phyloP scores from a whole-genome alignment of 805 yeast genomes.

The Scheffersomyces coipomensis region DNA sequence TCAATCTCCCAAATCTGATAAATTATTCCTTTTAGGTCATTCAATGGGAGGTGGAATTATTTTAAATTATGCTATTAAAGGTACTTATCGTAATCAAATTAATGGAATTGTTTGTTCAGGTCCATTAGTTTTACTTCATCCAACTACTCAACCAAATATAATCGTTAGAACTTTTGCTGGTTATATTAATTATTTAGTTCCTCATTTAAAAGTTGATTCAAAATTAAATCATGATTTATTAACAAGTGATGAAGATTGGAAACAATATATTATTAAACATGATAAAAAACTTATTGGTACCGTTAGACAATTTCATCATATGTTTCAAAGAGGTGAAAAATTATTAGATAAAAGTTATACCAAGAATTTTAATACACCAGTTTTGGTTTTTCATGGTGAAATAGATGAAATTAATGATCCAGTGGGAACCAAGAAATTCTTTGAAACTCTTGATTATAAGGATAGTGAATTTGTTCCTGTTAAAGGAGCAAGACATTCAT shows the following conservation, averaged over 20 bases:
- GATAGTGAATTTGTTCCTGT: slow-evolving; percentile 27
- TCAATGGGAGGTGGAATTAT: slow-evolving; percentile 83
- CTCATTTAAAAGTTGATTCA: slow-evolving; percentile 54
- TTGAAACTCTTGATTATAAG: slow-evolving; percentile 26
- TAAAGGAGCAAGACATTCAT: slow-evolving; percentile 40
- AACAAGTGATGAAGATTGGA: slow-evolving; percentile 48
- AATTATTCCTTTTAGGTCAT: slow-evolving; percentile 60
- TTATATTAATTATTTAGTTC: slow-evolving; percentile 34
- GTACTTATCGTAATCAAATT: slow-evolving; percentile 47
- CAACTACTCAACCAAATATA: slow-evolving; percentile 55
- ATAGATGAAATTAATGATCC: slow-evolving; percentile 61
- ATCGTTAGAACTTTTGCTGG: slow-evolving; percentile 43
- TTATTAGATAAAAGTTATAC: slow-evolving; percentile 39
- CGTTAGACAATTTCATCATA: slow-evolving; percentile 62
- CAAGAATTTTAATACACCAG: slow-evolving; percentile 31
- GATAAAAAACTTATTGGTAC: slow-evolving; percentile 45
- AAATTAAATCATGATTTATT: slow-evolving; percentile 53
- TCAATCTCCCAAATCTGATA: slow-evolving; percentile 24
- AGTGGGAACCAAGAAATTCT: slow-evolving; percentile 44
- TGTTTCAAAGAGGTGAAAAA: slow-evolving; percentile 59
- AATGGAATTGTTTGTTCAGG: slow-evolving; percentile 51
- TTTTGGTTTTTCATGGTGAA: slow-evolving; percentile 62
- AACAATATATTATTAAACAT: slow-evolving; percentile 38
- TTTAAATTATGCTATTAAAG: slow-evolving; percentile 59
- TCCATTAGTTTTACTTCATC: slow-evolving; percentile 60